Evolutionary conservation across 2,329 filamentous ascomycete genomes (phyloP), one percentile per base, ranked within the genome.

Genomic region (Beauveria scarabaeidicola): DNA sequence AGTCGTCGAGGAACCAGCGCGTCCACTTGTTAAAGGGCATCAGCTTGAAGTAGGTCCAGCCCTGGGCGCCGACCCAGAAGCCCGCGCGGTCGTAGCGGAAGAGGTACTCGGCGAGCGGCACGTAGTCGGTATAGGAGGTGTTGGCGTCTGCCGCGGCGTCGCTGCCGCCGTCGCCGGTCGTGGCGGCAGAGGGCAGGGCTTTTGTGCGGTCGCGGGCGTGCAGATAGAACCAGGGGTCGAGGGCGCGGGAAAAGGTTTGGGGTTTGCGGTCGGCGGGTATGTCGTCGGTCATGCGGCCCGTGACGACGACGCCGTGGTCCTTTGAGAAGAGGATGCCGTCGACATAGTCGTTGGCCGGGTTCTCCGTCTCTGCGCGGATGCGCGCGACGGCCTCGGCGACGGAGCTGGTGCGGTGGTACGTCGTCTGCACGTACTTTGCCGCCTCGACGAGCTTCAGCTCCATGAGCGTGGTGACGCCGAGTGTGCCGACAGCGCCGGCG

Each of bases 191-290:
- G 57, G 62, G 48, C 52, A 64, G 54, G 61, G 58, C 15, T 61
- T 69, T 54, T 15, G 74, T 80, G 61, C 69, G 69, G 43, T 81
- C 74, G 66, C 81, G 74, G 19, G 82, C 88, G 68, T 91, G 88
- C 61, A 91, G 76, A 69, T 90, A 91, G 71, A 85, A 90, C 89
- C 89, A 91, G 1, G 87, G 86, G 67, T 92, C 88, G 65, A 77
- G 76, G 5, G 85, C 77, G 32, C 79, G 74, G 66, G 76, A 81
- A 51, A 84, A 81, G 7, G 79, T 85, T 78, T 84, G 85, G 74
- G 62, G 72, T 61, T 52, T 65, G 27, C 63, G 64, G 17, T 64
- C 68, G 2, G 67, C 63, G 3, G 77, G 78, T 25, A 75, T 72
- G 6, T 80, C 75, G 64, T 89, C 77, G 1, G 81, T 83, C 67